A percentile compares a stretch with the other conserved stretches of the same genome.
Conservation (phyloP, 345 rosid species). For the Arabidopsis thaliana region TAIR10.1 NC_003071.7:16528501-16529000, state of each 20-base stretch:
- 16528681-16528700: slow-evolving; percentile 82
- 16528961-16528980: slow-evolving; percentile 14
- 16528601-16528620: neutral
- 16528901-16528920: neutral
- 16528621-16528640: slow-evolving; percentile 69
- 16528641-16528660: slow-evolving; percentile 84
- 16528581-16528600: too few species aligned
- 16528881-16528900: neutral
- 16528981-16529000: neutral
- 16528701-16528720: slow-evolving; percentile 71
- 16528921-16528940: neutral
- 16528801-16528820: slow-evolving; percentile 64
- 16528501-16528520: slow-evolving; percentile 50
- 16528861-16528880: neutral
- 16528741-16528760: slow-evolving; percentile 67
- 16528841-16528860: slow-evolving; percentile 62
- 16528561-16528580: slow-evolving; percentile 2
- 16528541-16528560: slow-evolving; percentile 68
- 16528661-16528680: slow-evolving; percentile 84
- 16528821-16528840: slow-evolving; percentile 62
- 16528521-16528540: slow-evolving; percentile 79
- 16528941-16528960: neutral
- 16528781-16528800: slow-evolving; percentile 65
- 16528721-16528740: slow-evolving; percentile 82
- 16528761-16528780: slow-evolving; percentile 61